These are phyloP conservation scores for Microdochium paspali DNA, from an alignment of 2,329 filamentous ascomycete genomes.

Conservation along the genomic window DNA sequence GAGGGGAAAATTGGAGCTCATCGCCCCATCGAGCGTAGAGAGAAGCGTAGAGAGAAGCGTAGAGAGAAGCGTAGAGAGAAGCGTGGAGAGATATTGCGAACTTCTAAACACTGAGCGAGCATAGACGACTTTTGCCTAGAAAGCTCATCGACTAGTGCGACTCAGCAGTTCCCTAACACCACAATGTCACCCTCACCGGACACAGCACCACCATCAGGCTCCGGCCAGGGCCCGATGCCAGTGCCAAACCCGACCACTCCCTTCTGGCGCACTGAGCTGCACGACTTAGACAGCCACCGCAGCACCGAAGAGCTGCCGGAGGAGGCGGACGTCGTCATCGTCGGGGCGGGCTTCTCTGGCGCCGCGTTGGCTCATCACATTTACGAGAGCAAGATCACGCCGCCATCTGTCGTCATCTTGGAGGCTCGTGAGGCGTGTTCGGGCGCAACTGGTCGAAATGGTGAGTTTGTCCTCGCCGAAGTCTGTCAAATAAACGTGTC, in stretches of 20 bases:
- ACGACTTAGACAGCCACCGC: slow-evolving; percentile 37
- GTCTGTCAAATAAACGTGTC: too few relatives aligned
- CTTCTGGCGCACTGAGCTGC: slow-evolving; percentile 46
- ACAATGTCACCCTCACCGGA: background rate
- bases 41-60: too few relatives aligned
- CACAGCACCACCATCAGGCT: background rate
- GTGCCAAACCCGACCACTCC: slow-evolving; percentile 27
- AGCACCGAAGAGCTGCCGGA: slow-evolving; percentile 37
- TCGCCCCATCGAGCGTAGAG: too few relatives aligned
- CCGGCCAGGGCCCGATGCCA: slow-evolving; percentile 3
- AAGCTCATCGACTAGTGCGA: too few relatives aligned
- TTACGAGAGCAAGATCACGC: slow-evolving; percentile 21
- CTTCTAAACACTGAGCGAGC: too few relatives aligned
- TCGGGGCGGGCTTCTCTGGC: slow-evolving; percentile 45
- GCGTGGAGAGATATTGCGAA: too few relatives aligned
- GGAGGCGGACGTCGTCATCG: slow-evolving; percentile 39
- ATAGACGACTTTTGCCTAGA: too few relatives aligned
- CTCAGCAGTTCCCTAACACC: too few relatives aligned
- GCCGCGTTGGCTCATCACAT: slow-evolving; percentile 36
- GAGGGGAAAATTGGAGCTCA: too few relatives aligned
- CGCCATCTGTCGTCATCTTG: slow-evolving; percentile 13
- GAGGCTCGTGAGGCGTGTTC: slow-evolving; percentile 19
- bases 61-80: too few relatives aligned
- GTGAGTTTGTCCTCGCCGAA: too few relatives aligned
- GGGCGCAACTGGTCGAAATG: slow-evolving; percentile 16